Conservation (phyloP, 345 rosid species). For the Euclidium syriacum region DNA sequence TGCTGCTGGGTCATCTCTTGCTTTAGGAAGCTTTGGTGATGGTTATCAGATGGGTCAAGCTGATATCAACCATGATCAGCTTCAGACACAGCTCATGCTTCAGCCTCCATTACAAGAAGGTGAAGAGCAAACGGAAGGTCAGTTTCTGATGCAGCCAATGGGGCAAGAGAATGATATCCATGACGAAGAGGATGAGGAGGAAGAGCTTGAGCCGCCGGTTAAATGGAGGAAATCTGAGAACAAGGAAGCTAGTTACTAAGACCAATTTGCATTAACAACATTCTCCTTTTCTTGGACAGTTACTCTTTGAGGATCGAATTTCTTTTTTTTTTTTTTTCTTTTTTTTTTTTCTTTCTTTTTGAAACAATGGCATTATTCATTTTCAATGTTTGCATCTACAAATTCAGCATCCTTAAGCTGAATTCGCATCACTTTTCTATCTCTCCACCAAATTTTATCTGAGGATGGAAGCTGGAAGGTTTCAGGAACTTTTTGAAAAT, state of each 20-base stretch:
- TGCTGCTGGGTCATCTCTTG: slow-evolving; percentile 37
- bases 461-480: not conserved
- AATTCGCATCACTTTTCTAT: not conserved
- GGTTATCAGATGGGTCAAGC: slow-evolving; percentile 43
- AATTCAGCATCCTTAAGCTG: not conserved
- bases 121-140: slow-evolving; percentile 32
- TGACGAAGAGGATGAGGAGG: slow-evolving; percentile 20
- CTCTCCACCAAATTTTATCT: not conserved
- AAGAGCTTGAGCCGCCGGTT: slow-evolving; percentile 24
- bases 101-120: slow-evolving; percentile 41
- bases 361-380: not conserved
- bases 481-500: not conserved
- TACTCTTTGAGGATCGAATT: slow-evolving; percentile 1
- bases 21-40: slow-evolving; percentile 48
- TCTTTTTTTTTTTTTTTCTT: not conserved
- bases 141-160: slow-evolving; percentile 29
- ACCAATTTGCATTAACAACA: not conserved
- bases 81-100: slow-evolving; percentile 53
- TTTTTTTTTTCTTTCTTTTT: not conserved
- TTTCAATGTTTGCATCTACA: not conserved
- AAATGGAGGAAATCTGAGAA: slow-evolving; percentile 23
- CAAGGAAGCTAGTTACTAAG: slow-evolving; percentile 22
- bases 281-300: not conserved
- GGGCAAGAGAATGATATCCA: slow-evolving; percentile 17
- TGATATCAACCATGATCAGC: slow-evolving; percentile 36